Evolutionary conservation across 768 basidiomycete species (phyloP).

Genomic region (Lentinula sp.): DNA sequence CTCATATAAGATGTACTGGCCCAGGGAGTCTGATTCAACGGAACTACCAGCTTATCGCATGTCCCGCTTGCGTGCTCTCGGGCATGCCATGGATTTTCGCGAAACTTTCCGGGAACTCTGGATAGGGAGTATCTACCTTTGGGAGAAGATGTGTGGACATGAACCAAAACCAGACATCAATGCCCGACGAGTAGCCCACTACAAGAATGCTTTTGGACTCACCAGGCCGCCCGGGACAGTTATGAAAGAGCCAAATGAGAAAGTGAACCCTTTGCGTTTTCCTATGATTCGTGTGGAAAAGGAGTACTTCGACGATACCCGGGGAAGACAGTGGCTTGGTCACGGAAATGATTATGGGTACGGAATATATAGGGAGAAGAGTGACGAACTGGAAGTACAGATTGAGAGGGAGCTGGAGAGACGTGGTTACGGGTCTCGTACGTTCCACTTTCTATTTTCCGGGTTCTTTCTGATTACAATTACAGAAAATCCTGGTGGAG

Average conservation of each 20-base stretch:
- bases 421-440: conserved; percentile 38
- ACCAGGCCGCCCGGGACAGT: conserved; percentile 17
- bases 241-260: conserved; percentile 3
- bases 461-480: not conserved
- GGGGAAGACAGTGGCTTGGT: conserved; percentile 49
- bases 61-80: conserved; percentile 49
- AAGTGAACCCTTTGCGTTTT: conserved; percentile 11
- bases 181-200: conserved; percentile 36
- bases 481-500: conserved; percentile 17
- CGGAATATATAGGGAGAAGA: conserved; percentile 41
- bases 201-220: conserved; percentile 38
- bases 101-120: conserved; percentile 64
- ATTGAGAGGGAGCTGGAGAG: conserved; percentile 47
- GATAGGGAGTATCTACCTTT: conserved; percentile 52
- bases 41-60: conserved; percentile 31
- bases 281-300: conserved; percentile 33
- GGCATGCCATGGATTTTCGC: conserved; percentile 62
- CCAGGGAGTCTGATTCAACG: conserved; percentile 22
- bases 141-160: conserved; percentile 43
- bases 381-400: conserved; percentile 46
- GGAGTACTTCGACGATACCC: conserved; percentile 34
- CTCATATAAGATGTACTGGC: conserved; percentile 58
- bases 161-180: conserved; percentile 45
- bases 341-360: conserved; percentile 39
- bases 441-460: conserved; percentile 6